phyloP scores from a whole-genome alignment of 805 yeast genomes.

The Ogataea siamensis region DNA sequence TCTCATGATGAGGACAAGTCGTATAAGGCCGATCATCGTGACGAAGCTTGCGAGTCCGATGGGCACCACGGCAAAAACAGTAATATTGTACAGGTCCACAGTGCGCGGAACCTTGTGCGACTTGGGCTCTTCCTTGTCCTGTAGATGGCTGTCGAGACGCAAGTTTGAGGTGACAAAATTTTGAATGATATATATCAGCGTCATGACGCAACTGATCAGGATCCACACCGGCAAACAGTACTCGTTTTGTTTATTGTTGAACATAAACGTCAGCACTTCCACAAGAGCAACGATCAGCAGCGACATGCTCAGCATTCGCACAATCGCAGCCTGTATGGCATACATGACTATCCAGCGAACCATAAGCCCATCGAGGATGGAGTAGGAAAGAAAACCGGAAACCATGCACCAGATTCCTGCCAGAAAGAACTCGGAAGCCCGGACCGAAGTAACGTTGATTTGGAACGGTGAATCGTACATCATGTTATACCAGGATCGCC shows the following conservation, averaged over 20 bases:
- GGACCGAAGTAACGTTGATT: constrained; percentile 47
- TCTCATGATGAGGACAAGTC: constrained; percentile 73
- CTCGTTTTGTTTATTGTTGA: constrained; percentile 58
- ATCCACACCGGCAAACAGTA: constrained; percentile 90
- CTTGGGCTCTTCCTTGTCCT: constrained; percentile 12
- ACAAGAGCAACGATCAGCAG: constrained; percentile 68
- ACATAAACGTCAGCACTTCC: constrained; percentile 61
- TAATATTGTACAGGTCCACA: constrained; percentile 82
- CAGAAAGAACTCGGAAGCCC: constrained; percentile 74
- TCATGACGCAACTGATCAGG: constrained; percentile 77
- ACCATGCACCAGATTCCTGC: constrained; percentile 94
- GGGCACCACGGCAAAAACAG: constrained; percentile 97
- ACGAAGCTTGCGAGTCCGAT: constrained; percentile 92
- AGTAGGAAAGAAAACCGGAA: constrained; percentile 77
- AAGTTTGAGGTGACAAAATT: constrained; percentile 82
- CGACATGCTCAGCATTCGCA: constrained; percentile 82
- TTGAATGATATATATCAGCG: constrained; percentile 78
- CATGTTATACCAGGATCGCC: constrained; percentile 29
- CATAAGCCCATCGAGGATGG: constrained; percentile 85
- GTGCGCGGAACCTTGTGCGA: constrained; percentile 51
- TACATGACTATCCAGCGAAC: constrained; percentile 92
- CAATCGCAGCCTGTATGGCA: constrained; percentile 82
- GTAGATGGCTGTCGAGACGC: constrained; percentile 38
- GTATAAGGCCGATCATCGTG: constrained; percentile 80
- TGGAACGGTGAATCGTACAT: constrained; percentile 21